Evolutionary conservation across 768 basidiomycete genomes (phyloP).

Genomic region (Xerocomellus intermedius): DNA sequence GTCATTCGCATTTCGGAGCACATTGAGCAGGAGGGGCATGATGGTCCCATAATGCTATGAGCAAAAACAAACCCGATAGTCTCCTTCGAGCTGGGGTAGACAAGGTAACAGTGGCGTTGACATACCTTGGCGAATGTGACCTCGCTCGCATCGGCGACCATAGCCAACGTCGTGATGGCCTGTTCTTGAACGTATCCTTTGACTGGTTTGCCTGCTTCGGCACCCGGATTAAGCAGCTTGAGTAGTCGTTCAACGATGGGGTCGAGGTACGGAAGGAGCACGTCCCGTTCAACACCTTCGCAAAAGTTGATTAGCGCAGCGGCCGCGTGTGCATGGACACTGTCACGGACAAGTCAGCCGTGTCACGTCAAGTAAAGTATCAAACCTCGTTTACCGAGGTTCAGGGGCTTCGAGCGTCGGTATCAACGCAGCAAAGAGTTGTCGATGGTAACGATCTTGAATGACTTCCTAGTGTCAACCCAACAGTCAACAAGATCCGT

Average conservation of each 20-base stretch:
- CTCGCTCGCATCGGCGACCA: conserved; percentile 87
- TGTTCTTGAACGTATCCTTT: conserved; percentile 81
- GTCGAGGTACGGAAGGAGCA: conserved; percentile 75
- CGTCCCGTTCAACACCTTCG: conserved; percentile 75
- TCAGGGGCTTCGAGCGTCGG: conserved; percentile 74
- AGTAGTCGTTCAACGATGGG: conserved; percentile 64
- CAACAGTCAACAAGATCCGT: neutral
- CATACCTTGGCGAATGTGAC: conserved; percentile 68
- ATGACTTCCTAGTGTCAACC: conserved; percentile 57
- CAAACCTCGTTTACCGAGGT: conserved; percentile 46
- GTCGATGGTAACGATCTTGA: conserved; percentile 66
- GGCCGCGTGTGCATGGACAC: conserved; percentile 85
- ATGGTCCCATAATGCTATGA: conserved; percentile 69
- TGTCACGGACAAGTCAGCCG: conserved; percentile 27
- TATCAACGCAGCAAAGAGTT: conserved; percentile 69
- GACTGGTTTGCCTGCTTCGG: conserved; percentile 40
- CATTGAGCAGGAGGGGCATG: conserved; percentile 78
- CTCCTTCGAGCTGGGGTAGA: neutral
- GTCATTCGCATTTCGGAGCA: conserved; percentile 69
- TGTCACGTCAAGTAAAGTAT: neutral
- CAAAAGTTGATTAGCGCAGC: conserved; percentile 91
- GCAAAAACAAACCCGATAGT: neutral
- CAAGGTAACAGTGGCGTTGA: neutral
- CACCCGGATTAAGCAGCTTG: conserved; percentile 57
- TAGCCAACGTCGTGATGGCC: conserved; percentile 82